Evolutionary conservation across 2,329 filamentous ascomycete species (phyloP).

Genomic region (Aureobasidium zeae): DNA sequence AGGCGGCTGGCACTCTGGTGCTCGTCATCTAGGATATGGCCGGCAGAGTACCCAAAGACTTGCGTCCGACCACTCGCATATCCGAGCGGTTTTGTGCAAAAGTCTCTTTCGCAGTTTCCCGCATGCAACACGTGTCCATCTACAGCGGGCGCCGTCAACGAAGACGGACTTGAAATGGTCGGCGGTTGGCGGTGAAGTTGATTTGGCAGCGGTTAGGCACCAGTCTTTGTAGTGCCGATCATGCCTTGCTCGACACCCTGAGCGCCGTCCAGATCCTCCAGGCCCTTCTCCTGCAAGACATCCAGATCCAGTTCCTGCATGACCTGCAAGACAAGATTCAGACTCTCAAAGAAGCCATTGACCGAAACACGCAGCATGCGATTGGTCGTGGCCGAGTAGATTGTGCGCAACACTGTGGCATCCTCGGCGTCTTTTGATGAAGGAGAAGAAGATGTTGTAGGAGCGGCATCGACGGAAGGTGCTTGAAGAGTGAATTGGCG

Average conservation of each 20-base stretch:
- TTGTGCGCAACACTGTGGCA: slow-evolving; percentile 55
- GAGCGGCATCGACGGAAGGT: slow-evolving; percentile 17
- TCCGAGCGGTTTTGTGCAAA: too few relatives aligned
- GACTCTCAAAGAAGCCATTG: slow-evolving; percentile 89
- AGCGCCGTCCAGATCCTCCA: slow-evolving; percentile 33
- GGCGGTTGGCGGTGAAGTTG: too few relatives aligned
- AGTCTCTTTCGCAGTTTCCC: too few relatives aligned
- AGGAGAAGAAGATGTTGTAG: slow-evolving; percentile 12
- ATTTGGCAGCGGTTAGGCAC: too few relatives aligned
- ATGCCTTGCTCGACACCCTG: slow-evolving; percentile 32
- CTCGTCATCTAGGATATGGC: too few relatives aligned
- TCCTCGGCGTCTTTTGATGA: slow-evolving; percentile 21
- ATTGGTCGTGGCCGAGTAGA: slow-evolving; percentile 84
- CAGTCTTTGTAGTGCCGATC: slow-evolving; percentile 24
- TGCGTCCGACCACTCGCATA: too few relatives aligned
- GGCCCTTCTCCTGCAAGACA: slow-evolving; percentile 49
- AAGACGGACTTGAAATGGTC: too few relatives aligned
- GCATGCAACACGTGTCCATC: too few relatives aligned
- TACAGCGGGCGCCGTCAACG: too few relatives aligned
- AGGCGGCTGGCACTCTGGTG: too few relatives aligned
- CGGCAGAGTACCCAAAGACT: too few relatives aligned
- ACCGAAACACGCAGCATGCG: slow-evolving; percentile 94
- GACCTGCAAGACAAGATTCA: slow-evolving; percentile 74
- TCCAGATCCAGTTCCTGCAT: slow-evolving; percentile 88
- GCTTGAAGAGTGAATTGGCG: slow-evolving; percentile 53